Percentiles rank a stretch among this genome's conserved stretches.
These are phyloP conservation scores for Endogone sp. DNA, from an alignment of 192 early-diverging fungal species.

Conservation along the genomic window DNA sequence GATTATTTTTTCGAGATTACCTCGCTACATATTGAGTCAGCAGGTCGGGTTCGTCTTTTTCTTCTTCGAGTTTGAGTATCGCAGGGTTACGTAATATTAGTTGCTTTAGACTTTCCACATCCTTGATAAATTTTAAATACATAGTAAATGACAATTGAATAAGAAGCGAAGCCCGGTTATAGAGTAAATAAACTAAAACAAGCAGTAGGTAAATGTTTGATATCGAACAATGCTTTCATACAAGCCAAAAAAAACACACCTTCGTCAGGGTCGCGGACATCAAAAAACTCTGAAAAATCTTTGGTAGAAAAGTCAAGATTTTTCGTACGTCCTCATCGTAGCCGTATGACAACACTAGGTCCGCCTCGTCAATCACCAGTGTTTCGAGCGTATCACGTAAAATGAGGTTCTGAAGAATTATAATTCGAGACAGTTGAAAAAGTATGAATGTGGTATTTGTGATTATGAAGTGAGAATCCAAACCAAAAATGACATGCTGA, in stretches of 20 bases:
- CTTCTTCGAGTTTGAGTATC: constrained; percentile 83
- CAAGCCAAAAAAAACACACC: constrained; percentile 30
- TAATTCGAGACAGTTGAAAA: no score
- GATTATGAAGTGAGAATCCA: no score
- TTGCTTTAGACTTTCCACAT: constrained; percentile 82
- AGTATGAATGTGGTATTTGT: no score
- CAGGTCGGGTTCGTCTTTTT: constrained; percentile 52
- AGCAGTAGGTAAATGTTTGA: neutral
- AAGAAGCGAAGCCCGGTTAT: no score
- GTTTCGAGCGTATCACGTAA: constrained; percentile 64
- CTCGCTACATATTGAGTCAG: constrained; percentile 77
- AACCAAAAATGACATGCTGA: no score
- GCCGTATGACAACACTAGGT: constrained; percentile 91
- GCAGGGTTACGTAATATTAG: constrained; percentile 79
- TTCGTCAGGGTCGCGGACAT: constrained; percentile 88
- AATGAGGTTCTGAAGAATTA: constrained; percentile 45
- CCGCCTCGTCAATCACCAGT: constrained; percentile 95
- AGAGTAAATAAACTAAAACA: no score
- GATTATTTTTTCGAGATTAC: no score
- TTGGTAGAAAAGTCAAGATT: constrained; percentile 70
- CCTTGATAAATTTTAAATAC: constrained; percentile 38
- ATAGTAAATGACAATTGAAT: no score
- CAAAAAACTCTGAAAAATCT: constrained; percentile 90
- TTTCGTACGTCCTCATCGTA: constrained; percentile 86
- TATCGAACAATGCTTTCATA: neutral